These are phyloP conservation scores for Sedum album DNA, from an alignment of 164 flowering plant genomes.

Conservation along the genomic window DNA sequence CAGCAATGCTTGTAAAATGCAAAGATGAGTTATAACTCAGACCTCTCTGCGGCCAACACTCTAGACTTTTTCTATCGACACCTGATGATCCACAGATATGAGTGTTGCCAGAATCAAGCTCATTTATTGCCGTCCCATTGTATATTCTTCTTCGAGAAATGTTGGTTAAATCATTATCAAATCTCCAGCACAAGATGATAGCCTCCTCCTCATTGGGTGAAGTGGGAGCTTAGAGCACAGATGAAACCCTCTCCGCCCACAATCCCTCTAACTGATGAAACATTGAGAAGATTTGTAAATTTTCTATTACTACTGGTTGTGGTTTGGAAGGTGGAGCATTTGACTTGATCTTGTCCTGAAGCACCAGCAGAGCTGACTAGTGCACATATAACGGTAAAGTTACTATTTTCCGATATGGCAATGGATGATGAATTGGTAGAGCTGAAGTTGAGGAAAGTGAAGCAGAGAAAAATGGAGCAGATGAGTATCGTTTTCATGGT, in stretches of 20 bases:
- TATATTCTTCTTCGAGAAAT: neutral
- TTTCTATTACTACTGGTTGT: neutral
- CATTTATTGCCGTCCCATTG: neutral
- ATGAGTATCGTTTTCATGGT: neutral
- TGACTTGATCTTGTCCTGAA: slow-evolving; percentile 16
- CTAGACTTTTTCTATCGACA: neutral
- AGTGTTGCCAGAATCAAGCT: neutral
- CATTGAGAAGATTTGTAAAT: neutral
- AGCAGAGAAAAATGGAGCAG: neutral
- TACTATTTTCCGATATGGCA: slow-evolving; percentile 40
- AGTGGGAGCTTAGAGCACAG: slow-evolving; percentile 16
- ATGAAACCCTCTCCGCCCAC: slow-evolving; percentile 52
- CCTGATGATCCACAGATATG: neutral
- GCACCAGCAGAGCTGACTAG: slow-evolving; percentile 11
- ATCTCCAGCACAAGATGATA: slow-evolving; percentile 1
- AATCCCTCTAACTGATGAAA: slow-evolving; percentile 22
- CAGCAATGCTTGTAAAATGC: slow-evolving; percentile 8
- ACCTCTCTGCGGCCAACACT: neutral
- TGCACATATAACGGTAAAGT: slow-evolving; percentile 46
- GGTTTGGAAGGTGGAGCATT: slow-evolving; percentile 38
- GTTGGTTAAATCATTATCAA: neutral
- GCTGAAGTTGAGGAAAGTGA: slow-evolving; percentile 27
- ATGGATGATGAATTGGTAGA: slow-evolving; percentile 19
- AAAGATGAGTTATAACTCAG: neutral
- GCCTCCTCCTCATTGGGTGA: neutral